Evolutionary conservation across 148 eudicot genomes (phyloP).

Genomic region (Nyssa sinensis): DNA sequence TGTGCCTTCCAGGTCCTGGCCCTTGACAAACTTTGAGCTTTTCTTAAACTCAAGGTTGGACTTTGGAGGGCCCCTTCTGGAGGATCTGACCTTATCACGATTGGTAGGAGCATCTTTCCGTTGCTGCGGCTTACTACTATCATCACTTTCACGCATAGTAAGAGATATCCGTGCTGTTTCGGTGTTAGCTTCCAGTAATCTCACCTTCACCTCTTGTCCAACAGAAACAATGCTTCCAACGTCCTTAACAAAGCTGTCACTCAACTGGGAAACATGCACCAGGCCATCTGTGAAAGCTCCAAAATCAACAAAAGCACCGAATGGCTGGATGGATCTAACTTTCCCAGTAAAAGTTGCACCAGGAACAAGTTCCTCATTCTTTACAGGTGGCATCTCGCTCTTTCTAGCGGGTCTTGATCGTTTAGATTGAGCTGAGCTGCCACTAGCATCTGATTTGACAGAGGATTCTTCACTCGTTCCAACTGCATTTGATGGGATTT

Average conservation of each 20-base stretch:
- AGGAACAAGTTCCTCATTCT: conserved; percentile 78
- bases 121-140: conserved; percentile 38
- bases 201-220: conserved; percentile 94
- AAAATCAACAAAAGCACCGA: conserved; percentile 97
- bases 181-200: conserved; percentile 66
- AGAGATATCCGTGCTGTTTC: conserved; percentile 86
- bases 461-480: conserved; percentile 43
- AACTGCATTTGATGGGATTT: conserved; percentile 25
- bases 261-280: conserved; percentile 83
- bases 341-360: conserved; percentile 87
- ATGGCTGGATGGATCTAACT: conserved; percentile 83
- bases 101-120: conserved; percentile 34
- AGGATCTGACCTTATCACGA: conserved; percentile 45
- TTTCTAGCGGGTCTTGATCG: conserved; percentile 63
- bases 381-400: conserved; percentile 95
- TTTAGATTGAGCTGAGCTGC: conserved; percentile 36
- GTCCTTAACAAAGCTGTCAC: conserved; percentile 82
- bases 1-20: conserved; percentile 84
- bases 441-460: conserved; percentile 34
- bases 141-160: conserved; percentile 77
- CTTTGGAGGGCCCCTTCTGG: conserved; percentile 42
- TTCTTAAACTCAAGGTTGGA: conserved; percentile 43
- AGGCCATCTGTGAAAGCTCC: conserved; percentile 97
- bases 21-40: conserved; percentile 65
- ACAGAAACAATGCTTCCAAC: conserved; percentile 63